Evolutionary conservation across 768 basidiomycete genomes (phyloP), one percentile per base, ranked within the genome.

Genomic region (Naematelia encephala): DNA sequence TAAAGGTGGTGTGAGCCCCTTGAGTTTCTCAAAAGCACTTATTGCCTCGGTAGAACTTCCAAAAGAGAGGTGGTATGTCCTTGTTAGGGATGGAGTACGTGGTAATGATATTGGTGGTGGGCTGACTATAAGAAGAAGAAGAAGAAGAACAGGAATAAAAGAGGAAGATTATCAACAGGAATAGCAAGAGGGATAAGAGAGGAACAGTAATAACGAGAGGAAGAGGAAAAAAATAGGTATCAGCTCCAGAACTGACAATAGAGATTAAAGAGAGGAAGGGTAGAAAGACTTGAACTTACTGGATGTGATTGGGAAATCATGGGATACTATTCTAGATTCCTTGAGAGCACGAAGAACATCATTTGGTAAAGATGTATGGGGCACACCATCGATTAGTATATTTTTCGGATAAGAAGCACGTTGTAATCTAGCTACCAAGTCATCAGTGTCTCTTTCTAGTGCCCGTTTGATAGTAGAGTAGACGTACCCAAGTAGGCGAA

Each of bases 31-130:
- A 21, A 14, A 28, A 16, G 34, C 21, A 28, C 13, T n/a, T 3
- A 11, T 11, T 29, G 51, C 51, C 29, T 14, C 5, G 25, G 16
- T 19, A 16, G 26, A 14, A 28, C 25, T 28, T 16, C 25, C n/a
- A 28, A 52, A 30, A 4, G 51, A 27, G 2, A 52, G 51, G 34
- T 52, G 51, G 29, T 42, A 52, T 4, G 51, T 30, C 34, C 26
- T 13, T 13, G 51, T 52, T 12, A 39, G 27, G 34, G 27, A 39
- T 13, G 23, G 3, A 3, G 25, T 23, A 5, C 51, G 51, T 19
- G 51, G 51, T 19, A 27, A 34, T 10, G 51, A 52, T 3, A 29
- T 23, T 11, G 51, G 51, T 34, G 51, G 51, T 2, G 51, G 26
- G 5, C 25, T 29, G 25, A 52, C 51, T 52, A 21, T 5, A 23